These are phyloP conservation scores for Dictyostelium brefeldianum DNA, from an alignment of 78 protist genomes.

Conservation along the genomic window DNA sequence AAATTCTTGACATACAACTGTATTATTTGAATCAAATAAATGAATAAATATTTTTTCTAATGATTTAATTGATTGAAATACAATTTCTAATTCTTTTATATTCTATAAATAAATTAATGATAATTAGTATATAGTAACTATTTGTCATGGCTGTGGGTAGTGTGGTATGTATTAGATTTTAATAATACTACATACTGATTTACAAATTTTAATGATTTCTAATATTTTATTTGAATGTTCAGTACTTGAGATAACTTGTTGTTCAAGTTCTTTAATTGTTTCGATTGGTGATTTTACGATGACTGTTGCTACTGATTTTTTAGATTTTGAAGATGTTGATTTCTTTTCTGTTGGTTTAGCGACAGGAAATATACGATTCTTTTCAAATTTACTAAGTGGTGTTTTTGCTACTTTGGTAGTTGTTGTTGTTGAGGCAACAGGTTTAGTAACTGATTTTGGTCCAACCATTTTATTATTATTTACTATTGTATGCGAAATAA, in stretches of 20 bases:
- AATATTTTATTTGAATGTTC: slow-evolving; percentile 48
- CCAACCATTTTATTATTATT: background rate
- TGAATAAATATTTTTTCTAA: slow-evolving; percentile 54
- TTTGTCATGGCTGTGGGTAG: background rate
- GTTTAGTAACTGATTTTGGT: background rate
- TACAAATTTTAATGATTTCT: slow-evolving; percentile 56
- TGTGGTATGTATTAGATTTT: background rate
- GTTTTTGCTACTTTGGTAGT: background rate
- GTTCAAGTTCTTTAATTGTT: slow-evolving; percentile 23
- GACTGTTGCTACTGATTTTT: background rate
- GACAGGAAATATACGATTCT: background rate
- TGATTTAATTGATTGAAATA: slow-evolving; percentile 69
- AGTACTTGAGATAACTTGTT: slow-evolving; percentile 26
- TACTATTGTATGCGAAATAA: too few relatives aligned
- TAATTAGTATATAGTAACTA: background rate
- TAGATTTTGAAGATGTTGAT: slow-evolving; percentile 2
- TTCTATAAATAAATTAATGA: slow-evolving; percentile 13
- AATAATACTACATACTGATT: slow-evolving; percentile 22
- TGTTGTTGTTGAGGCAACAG: background rate
- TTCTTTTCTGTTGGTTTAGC: background rate
- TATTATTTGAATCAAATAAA: slow-evolving; percentile 29
- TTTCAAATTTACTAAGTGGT: background rate
- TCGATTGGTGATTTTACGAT: slow-evolving; percentile 22
- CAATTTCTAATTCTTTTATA: slow-evolving; percentile 42
- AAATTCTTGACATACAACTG: slow-evolving; percentile 13